Base-by-base conservation (phyloP, 116 monocot genomes). In the Cymodocea nodosa region DNA sequence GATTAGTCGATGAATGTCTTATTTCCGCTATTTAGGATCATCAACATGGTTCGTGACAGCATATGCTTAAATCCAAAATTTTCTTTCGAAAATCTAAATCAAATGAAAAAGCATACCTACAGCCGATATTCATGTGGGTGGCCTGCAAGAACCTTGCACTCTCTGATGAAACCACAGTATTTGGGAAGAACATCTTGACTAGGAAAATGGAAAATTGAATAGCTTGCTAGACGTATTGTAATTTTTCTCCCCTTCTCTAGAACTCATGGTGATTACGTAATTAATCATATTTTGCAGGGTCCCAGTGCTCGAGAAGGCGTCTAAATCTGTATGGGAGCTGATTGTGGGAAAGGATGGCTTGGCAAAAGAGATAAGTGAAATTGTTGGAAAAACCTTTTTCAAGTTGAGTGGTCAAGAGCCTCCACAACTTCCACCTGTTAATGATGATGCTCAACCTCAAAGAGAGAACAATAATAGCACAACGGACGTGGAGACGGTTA, bases 231-330 rank as follows among this genome's bases (percentile, higher is more conserved):
- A n/a, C n/a, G n/a, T n/a, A n/a, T n/a, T n/a, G n/a, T n/a, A n/a
- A 0, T 40, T 10, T 40, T 10, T 6, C 40, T 40, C 40, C 10
- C 40, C 0, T 16, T 54, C 54, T 17, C 16, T n/a, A 20, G 3
- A 66, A 30, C 3, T 30, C 30, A 30, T 30, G 2, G 30, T 30
- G 30, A 30, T 30, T 30, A 30, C 30, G 30, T 30, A 30, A 30
- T 30, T 30, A 30, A 30, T 3, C 30, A 30, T 30, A 30, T 39
- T 76, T 74, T 77, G 74, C 98, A 99, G 98, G 70, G 74, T 84
- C 39, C 86, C 92, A 23, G 98, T 86, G 39, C 92, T 99, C 40
- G 98, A 92, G 74, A 99, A 99, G 67, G 98, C 98, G 3, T 99
- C 98, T 5, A 92, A 81, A 75, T 80, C 92, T 37, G 92, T 92